Evolutionary conservation across 441 rosid genomes (phyloP).

Genomic region (Kokia cookei): DNA sequence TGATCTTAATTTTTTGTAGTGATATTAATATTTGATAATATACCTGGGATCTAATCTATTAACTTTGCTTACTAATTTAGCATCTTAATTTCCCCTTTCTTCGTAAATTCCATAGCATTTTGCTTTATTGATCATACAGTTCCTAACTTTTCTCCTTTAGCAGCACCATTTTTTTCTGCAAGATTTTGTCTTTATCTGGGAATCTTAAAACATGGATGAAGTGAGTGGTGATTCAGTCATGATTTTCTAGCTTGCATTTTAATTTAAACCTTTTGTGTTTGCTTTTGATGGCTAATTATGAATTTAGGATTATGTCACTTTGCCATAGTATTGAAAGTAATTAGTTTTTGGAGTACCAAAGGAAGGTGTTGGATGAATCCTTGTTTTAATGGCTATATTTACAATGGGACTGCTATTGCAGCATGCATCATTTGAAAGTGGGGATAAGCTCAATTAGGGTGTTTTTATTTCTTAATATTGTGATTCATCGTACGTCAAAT

Average conservation of each 20-base stretch:
- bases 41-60: conserved; percentile 32
- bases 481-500: neutral
- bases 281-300: conserved; percentile 4
- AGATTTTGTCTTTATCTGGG: conserved; percentile 1
- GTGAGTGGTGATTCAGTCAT: neutral
- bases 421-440: too few relatives aligned
- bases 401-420: too few relatives aligned
- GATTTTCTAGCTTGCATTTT: conserved; percentile 4
- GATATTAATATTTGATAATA: conserved; percentile 21
- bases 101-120: neutral
- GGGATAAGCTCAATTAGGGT: too few relatives aligned
- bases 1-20: conserved; percentile 15
- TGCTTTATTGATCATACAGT: conserved; percentile 12
- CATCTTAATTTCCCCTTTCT: neutral
- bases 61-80: conserved; percentile 10
- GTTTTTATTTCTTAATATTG: neutral
- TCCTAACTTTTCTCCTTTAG: conserved; percentile 6
- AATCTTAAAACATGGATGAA: neutral
- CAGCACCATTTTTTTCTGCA: neutral
- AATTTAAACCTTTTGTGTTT: neutral
- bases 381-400: too few relatives aligned
- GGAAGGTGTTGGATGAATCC: too few relatives aligned
- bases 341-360: too few relatives aligned
- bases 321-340: neutral
- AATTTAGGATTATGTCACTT: neutral